These are phyloP conservation scores for Arxiozyma telluris DNA, from an alignment of 1,139 yeast genomes.

Conservation along the genomic window DNA sequence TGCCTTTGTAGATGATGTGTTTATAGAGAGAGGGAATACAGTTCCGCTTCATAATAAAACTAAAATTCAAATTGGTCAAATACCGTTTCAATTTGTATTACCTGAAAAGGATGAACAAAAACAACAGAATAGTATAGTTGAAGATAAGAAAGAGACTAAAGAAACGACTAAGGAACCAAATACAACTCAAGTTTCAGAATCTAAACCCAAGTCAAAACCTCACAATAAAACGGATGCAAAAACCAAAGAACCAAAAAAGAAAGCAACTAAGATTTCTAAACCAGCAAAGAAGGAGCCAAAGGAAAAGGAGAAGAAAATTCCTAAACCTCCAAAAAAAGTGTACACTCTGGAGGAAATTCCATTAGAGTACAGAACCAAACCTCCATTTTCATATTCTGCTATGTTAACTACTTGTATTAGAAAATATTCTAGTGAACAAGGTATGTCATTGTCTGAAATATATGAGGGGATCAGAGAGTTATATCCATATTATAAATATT, in stretches of 20 bases:
- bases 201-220: not conserved
- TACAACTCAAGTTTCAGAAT: not conserved
- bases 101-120: conserved; percentile 39
- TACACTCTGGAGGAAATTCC: conserved; percentile 76
- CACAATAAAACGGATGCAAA: not conserved
- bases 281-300: conserved; percentile 8
- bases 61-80: conserved; percentile 86
- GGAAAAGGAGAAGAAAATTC: conserved; percentile 37
- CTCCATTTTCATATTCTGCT: conserved; percentile 68
- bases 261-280: conserved; percentile 7
- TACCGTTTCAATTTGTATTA: conserved; percentile 74
- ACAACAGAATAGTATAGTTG: not conserved
- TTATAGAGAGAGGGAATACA: conserved; percentile 82
- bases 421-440: conserved; percentile 53
- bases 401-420: conserved; percentile 72
- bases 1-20: conserved; percentile 84
- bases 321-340: conserved; percentile 50
- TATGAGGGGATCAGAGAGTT: conserved; percentile 77
- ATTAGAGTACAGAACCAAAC: conserved; percentile 73
- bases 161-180: not conserved
- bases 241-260: conserved; percentile 5
- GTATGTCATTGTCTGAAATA: conserved; percentile 78
- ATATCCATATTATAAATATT: conserved; percentile 84
- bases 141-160: conserved; percentile 5
- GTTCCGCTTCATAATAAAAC: conserved; percentile 76